phyloP scores from a whole-genome alignment of 805 yeast genomes.

The Candida stauntonica region DNA sequence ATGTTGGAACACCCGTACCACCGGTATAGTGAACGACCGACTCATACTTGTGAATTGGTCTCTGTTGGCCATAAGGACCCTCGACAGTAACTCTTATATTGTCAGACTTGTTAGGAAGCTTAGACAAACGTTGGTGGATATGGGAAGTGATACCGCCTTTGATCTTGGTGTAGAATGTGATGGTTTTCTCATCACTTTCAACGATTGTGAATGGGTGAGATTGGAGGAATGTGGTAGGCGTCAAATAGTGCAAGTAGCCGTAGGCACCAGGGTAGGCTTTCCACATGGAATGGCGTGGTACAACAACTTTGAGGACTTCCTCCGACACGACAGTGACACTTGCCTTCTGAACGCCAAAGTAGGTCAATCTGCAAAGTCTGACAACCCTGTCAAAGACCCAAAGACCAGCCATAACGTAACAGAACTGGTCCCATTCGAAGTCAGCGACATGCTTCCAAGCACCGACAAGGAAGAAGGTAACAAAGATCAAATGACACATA shows the following conservation, averaged over 20 bases:
- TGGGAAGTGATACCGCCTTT: slow-evolving; percentile 47
- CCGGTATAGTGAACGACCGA: slow-evolving; percentile 43
- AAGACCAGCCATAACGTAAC: slow-evolving; percentile 31
- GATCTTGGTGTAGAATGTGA: slow-evolving; percentile 44
- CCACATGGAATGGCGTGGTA: slow-evolving; percentile 43
- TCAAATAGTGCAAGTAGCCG: slow-evolving; percentile 53
- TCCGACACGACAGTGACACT: slow-evolving; percentile 30
- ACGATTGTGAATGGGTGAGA: slow-evolving; percentile 70
- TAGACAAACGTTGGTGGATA: slow-evolving; percentile 27
- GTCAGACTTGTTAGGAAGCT: slow-evolving; percentile 24
- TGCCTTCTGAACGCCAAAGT: slow-evolving; percentile 25
- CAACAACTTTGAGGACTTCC: slow-evolving; percentile 40
- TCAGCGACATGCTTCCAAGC: slow-evolving; percentile 54
- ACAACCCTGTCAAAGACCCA: slow-evolving; percentile 51
- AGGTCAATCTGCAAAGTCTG: slow-evolving; percentile 29
- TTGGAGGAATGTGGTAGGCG: slow-evolving; percentile 54
- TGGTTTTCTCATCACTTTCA: slow-evolving; percentile 34
- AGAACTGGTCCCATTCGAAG: slow-evolving; percentile 47
- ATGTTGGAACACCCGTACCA: slow-evolving; percentile 51
- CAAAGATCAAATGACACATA: slow-evolving; percentile 51
- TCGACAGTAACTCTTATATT: slow-evolving; percentile 42
- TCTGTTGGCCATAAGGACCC: slow-evolving; percentile 55
- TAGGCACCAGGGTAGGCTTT: slow-evolving; percentile 51
- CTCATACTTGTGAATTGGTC: slow-evolving; percentile 34
- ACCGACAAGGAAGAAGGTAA: slow-evolving; percentile 45